Evolutionary conservation across 768 basidiomycete species (phyloP), one percentile per base, ranked within the genome.

Genomic region (Lentinula aciculospora): DNA sequence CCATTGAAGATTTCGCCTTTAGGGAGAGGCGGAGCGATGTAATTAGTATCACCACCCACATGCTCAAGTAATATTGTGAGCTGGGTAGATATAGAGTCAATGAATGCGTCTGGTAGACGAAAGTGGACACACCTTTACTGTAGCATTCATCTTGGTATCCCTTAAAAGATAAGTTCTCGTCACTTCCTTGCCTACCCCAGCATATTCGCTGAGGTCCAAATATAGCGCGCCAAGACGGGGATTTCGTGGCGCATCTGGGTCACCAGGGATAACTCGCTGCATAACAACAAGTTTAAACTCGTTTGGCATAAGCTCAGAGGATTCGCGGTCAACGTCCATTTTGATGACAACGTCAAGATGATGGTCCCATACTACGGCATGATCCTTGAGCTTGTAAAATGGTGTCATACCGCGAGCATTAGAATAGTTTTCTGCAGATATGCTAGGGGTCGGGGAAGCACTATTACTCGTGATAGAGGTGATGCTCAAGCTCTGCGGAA

Each of bases 131-230:
- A 88, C 86, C 76, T 87, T 87, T 48, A 92, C 74, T 5, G 84
- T 87, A 1, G 90, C 88, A 62, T 92, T 92, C 37, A 84, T 89
- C 70, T 88, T 89, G 63, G 86, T 89, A 63, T 88, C 81, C 48
- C 81, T 75, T 4, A 91, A 71, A 6, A 90, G 75, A 68, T 89
- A 88, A 5, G 82, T 75, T 17, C 90, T 76, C 9, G 82, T 82
- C 25, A 89, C 77, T 28, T 68, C 66, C 7, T 81, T 79, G 34
- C 84, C 81, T 1, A 72, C 81, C 47, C 79, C 76, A 13, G 83
- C 85, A 63, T 90, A 92, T 65, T 91, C 85, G 0, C 90, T 84
- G 1, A 92, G 76, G 65, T 92, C 86, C 58, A 92, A 76, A 62
- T 81, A 76, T 6, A 91, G 76, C 5, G 76, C 76, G 2, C 89